Evolutionary conservation across 495 filamentous ascomycete genomes (phyloP).

Genomic region (Viridothelium virens): DNA sequence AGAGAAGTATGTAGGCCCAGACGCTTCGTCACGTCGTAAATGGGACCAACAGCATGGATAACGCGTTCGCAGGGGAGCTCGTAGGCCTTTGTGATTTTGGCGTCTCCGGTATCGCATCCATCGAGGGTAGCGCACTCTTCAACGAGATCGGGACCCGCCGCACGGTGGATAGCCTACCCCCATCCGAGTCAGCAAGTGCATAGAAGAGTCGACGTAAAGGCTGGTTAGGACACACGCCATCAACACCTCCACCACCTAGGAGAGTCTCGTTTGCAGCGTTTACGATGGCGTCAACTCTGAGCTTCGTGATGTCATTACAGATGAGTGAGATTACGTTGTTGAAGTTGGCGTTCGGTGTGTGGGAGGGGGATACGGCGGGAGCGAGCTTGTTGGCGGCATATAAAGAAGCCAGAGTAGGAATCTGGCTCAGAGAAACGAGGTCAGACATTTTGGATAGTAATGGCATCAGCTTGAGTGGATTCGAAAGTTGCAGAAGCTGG

Average conservation of each 20-base stretch:
- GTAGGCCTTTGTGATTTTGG: slow-evolving; percentile 78
- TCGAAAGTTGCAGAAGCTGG: not conserved
- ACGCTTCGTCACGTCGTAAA: slow-evolving; percentile 49
- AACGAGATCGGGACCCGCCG: slow-evolving; percentile 63
- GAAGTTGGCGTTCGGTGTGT: slow-evolving; percentile 34
- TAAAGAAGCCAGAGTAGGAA: slow-evolving; percentile 24
- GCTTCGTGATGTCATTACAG: slow-evolving; percentile 73
- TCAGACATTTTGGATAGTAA: not conserved
- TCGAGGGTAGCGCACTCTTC: slow-evolving; percentile 58
- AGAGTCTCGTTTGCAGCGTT: slow-evolving; percentile 83
- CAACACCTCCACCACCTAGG: slow-evolving; percentile 75
- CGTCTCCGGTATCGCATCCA: slow-evolving; percentile 69
- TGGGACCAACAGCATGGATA: slow-evolving; percentile 84
- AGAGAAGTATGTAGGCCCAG: slow-evolving; percentile 41
- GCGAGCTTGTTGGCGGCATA: slow-evolving; percentile 20
- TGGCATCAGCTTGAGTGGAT: not conserved
- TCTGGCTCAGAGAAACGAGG: slow-evolving; percentile 11
- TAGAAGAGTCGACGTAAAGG: not conserved
- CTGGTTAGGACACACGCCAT: slow-evolving; percentile 19
- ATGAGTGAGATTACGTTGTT: slow-evolving; percentile 69
- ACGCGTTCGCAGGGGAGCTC: slow-evolving; percentile 65
- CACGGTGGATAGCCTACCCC: slow-evolving; percentile 63
- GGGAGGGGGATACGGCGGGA: slow-evolving; percentile 35
- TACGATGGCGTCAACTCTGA: slow-evolving; percentile 76
- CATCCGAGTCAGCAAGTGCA: not conserved